A percentile compares a stretch with the other conserved stretches of the same genome.
phyloP scores from a whole-genome alignment of 2,329 filamentous ascomycete species.

The Colletotrichum sojae region DNA sequence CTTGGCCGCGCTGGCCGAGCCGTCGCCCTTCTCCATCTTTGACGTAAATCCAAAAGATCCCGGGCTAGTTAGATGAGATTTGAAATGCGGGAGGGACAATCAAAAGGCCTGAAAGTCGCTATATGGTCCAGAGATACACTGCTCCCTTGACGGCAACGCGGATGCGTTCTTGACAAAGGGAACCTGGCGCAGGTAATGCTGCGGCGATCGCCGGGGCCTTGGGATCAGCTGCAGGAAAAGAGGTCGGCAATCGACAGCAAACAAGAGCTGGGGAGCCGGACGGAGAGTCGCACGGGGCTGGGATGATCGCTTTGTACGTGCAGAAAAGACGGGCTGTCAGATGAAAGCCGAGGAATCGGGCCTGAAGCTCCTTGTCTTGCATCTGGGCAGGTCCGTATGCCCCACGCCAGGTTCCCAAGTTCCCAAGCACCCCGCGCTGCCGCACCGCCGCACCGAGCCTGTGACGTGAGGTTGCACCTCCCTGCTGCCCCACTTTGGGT shows the following conservation, averaged over 20 bases:
- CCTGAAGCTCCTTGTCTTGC: conserved; percentile 40
- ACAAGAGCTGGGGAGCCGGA: conserved; percentile 6
- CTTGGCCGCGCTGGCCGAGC: conserved; percentile 34
- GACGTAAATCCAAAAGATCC: background rate
- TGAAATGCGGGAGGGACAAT: background rate
- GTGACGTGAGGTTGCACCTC: conserved; percentile 15
- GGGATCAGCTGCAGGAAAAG: conserved; percentile 18
- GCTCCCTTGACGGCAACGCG: background rate
- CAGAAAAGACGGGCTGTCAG: conserved; percentile 39
- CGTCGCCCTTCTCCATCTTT: conserved; percentile 31
- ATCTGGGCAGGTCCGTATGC: conserved; percentile 38
- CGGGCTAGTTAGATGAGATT: background rate
- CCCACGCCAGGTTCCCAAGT: conserved; percentile 38
- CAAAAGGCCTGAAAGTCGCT: background rate
- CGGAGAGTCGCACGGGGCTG: conserved; percentile 29
- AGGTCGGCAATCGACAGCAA: conserved; percentile 1
- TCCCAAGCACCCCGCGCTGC: conserved; percentile 36
- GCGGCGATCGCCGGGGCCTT: conserved; percentile 7
- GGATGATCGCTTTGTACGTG: conserved; percentile 36
- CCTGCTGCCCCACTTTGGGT: conserved; percentile 18
- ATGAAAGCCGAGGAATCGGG: conserved; percentile 40
- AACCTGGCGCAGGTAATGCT: background rate
- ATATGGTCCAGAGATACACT: background rate
- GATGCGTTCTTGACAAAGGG: conserved; percentile 17
- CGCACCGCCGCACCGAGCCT: conserved; percentile 15